These are phyloP conservation scores for Earliella scabrosa DNA, from an alignment of 1,284 basidiomycete genomes.

Conservation along the genomic window DNA sequence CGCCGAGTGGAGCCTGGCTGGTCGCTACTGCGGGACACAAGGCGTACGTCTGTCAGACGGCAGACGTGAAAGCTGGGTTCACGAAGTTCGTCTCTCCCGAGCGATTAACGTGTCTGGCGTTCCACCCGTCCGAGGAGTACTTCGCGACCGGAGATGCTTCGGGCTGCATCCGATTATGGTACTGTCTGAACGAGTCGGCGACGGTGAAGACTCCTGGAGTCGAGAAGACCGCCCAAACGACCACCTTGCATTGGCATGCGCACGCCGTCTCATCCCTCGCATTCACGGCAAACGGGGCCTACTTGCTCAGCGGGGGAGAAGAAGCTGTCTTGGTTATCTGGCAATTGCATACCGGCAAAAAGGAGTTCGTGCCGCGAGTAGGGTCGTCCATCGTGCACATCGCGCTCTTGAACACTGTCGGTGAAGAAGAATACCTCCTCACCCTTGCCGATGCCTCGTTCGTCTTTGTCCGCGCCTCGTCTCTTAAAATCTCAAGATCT, in stretches of 20 bases:
- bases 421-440: conserved; percentile 88
- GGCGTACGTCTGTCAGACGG: conserved; percentile 74
- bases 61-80: conserved; percentile 67
- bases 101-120: conserved; percentile 83
- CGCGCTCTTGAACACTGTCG: conserved; percentile 51
- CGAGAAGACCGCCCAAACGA: conserved; percentile 81
- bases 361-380: conserved; percentile 92
- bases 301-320: conserved; percentile 94
- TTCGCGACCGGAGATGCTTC: conserved; percentile 93
- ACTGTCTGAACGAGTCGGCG: conserved; percentile 76
- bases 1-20: conserved; percentile 82
- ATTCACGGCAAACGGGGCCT: conserved; percentile 92
- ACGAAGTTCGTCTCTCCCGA: conserved; percentile 86
- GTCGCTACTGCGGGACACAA: conserved; percentile 83
- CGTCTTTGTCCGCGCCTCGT: conserved; percentile 77
- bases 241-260: conserved; percentile 95
- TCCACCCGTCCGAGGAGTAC: conserved; percentile 90
- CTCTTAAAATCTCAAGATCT: conserved; percentile 73
- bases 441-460: conserved; percentile 86
- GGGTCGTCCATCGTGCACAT: conserved; percentile 86
- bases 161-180: conserved; percentile 91
- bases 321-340: conserved; percentile 96
- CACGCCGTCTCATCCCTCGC: conserved; percentile 91
- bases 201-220: conserved; percentile 56
- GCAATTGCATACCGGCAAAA: conserved; percentile 86